Conservation (phyloP, 805 yeast genomes). For the Candida krabiensis region DNA sequence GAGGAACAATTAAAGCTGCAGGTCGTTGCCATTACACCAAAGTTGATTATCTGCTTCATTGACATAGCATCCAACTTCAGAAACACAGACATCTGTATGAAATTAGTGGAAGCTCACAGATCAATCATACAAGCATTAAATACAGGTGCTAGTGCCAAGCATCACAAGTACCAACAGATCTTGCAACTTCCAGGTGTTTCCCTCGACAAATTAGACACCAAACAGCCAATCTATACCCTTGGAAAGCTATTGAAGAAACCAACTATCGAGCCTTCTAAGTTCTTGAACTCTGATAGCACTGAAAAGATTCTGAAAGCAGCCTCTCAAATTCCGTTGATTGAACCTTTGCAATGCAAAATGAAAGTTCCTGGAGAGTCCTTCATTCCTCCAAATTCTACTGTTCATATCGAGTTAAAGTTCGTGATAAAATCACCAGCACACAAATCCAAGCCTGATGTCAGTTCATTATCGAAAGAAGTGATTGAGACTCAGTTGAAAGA, state of each 20-base stretch:
- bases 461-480: conserved; percentile 36
- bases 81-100: conserved; percentile 60
- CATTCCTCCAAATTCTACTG: conserved; percentile 69
- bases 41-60: conserved; percentile 66
- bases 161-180: conserved; percentile 55
- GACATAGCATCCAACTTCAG: conserved; percentile 84
- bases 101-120: conserved; percentile 66
- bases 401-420: conserved; percentile 75
- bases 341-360: conserved; percentile 69
- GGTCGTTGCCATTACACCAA: conserved; percentile 63
- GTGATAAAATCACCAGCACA: conserved; percentile 72
- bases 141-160: conserved; percentile 38
- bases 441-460: conserved; percentile 52
- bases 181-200: conserved; percentile 81
- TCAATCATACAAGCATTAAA: conserved; percentile 73
- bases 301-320: conserved; percentile 54
- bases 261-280: conserved; percentile 53
- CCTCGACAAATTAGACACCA: conserved; percentile 47
- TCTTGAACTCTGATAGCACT: conserved; percentile 53
- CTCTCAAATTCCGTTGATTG: conserved; percentile 62
- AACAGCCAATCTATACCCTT: conserved; percentile 53
- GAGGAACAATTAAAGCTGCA: conserved; percentile 48
- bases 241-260: conserved; percentile 67
- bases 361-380: conserved; percentile 82
- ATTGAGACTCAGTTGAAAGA: conserved; percentile 44